Conservation (phyloP, 805 yeast genomes). For the Lachancea lanzarotensis region DNA sequence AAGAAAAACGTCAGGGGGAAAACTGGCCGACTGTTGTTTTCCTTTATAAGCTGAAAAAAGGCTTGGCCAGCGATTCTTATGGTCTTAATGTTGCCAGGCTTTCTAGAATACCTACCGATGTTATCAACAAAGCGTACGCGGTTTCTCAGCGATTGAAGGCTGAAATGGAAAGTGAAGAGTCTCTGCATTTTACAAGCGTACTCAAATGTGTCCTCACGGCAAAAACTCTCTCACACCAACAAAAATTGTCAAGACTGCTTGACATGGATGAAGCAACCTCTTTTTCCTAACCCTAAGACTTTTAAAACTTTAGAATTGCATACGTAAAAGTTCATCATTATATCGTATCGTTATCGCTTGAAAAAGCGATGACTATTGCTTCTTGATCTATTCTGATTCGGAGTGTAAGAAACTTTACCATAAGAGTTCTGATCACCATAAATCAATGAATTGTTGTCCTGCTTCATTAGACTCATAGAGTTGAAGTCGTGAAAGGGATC, state of each 20-base stretch:
- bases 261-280: neutral
- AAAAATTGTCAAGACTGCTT: constrained; percentile 1
- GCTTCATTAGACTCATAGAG: constrained; percentile 79
- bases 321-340: neutral
- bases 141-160: constrained; percentile 17
- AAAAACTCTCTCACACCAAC: neutral
- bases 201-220: neutral
- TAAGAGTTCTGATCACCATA: constrained; percentile 41
- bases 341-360: constrained; percentile 16
- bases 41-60: constrained; percentile 44
- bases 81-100: constrained; percentile 81
- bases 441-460: constrained; percentile 46
- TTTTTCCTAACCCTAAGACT: neutral
- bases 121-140: constrained; percentile 41
- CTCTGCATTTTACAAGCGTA: neutral
- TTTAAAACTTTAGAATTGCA: neutral
- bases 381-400: constrained; percentile 35
- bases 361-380: constrained; percentile 35
- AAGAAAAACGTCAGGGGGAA: constrained; percentile 33
- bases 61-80: constrained; percentile 57
- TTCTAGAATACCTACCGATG: constrained; percentile 50
- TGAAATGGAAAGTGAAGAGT: constrained; percentile 1
- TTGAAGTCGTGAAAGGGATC: constrained; percentile 85
- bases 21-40: constrained; percentile 41
- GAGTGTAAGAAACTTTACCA: constrained; percentile 38